Evolutionary conservation across 1,139 yeast genomes (phyloP).

Genomic region (Sporopachydermia cereana): DNA sequence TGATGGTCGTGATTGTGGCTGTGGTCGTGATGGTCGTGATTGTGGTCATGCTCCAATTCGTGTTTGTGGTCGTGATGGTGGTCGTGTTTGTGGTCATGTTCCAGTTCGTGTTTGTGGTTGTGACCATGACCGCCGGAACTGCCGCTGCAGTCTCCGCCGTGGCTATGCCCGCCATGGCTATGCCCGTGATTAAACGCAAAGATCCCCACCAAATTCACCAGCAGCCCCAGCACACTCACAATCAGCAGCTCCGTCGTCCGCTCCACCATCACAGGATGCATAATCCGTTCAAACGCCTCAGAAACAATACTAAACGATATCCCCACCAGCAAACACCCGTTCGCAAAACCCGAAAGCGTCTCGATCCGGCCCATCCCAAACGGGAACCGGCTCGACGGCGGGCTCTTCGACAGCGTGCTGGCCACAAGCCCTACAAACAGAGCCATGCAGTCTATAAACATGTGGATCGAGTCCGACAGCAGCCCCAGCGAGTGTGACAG

Average conservation of each 20-base stretch:
- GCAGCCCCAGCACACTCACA: constrained; percentile 72
- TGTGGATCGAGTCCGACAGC: constrained; percentile 85
- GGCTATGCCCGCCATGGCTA: constrained; percentile 30
- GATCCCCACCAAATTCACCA: constrained; percentile 85
- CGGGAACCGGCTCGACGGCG: constrained; percentile 64
- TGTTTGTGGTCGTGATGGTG: constrained; percentile 9
- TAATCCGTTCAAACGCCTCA: constrained; percentile 75
- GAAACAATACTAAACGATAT: constrained; percentile 80
- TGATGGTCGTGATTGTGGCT: constrained; percentile 3
- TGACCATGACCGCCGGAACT: too few relatives aligned
- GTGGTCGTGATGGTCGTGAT: constrained; percentile 12
- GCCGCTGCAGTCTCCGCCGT: too few relatives aligned
- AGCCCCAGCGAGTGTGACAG: constrained; percentile 87
- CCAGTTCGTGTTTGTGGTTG: constrained; percentile 8
- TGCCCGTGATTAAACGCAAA: constrained; percentile 88
- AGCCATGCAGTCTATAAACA: constrained; percentile 92
- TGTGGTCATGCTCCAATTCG: constrained; percentile 12
- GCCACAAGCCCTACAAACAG: constrained; percentile 84
- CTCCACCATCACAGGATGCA: constrained; percentile 64
- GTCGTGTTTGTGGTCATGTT: constrained; percentile 8
- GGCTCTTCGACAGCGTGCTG: constrained; percentile 47
- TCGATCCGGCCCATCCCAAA: constrained; percentile 81
- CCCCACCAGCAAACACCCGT: constrained; percentile 78
- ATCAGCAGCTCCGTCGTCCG: constrained; percentile 77
- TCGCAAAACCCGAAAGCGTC: constrained; percentile 88